These are phyloP conservation scores for Aspergillus awamori DNA, from an alignment of 2,329 filamentous ascomycete species.

Conservation along the genomic window DNA sequence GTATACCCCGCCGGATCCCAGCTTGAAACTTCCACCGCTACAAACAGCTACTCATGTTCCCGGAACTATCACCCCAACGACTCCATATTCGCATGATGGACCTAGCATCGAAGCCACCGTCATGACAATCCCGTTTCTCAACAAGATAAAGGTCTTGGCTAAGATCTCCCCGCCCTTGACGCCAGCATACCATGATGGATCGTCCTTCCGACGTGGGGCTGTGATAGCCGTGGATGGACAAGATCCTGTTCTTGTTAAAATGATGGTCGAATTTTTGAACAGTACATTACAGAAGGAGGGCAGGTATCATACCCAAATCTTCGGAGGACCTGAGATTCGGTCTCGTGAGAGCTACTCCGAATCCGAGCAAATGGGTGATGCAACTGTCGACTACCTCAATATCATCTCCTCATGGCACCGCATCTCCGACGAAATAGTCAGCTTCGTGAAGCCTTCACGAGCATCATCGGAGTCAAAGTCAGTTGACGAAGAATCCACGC, in stretches of 20 bases:
- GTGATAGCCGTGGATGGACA: conserved; percentile 84
- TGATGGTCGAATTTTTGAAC: conserved; percentile 67
- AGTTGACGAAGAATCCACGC: conserved; percentile 25
- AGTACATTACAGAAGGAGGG: conserved; percentile 55
- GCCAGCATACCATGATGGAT: conserved; percentile 31
- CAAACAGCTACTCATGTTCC: conserved; percentile 43
- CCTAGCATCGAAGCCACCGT: conserved; percentile 67
- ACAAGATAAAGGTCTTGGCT: conserved; percentile 75
- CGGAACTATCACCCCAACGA: conserved; percentile 28
- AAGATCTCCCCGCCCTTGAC: conserved; percentile 72
- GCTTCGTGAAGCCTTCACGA: conserved; percentile 52
- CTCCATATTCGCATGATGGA: conserved; percentile 42
- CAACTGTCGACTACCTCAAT: conserved; percentile 62
- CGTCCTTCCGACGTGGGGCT: conserved; percentile 63
- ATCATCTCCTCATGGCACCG: conserved; percentile 74
- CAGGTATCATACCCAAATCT: conserved; percentile 54
- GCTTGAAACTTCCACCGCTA: conserved; percentile 57
- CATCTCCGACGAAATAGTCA: conserved; percentile 70
- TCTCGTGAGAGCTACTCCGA: conserved; percentile 25
- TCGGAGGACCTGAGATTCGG: conserved; percentile 49
- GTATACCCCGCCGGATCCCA: conserved; percentile 50
- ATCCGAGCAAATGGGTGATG: conserved; percentile 48
- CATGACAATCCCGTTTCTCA: conserved; percentile 72
- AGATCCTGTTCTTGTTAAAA: conserved; percentile 62
- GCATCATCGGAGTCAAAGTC: conserved; percentile 18